phyloP scores from a whole-genome alignment of 75 land plant species.

The Sequoiadendron giganteum region DNA sequence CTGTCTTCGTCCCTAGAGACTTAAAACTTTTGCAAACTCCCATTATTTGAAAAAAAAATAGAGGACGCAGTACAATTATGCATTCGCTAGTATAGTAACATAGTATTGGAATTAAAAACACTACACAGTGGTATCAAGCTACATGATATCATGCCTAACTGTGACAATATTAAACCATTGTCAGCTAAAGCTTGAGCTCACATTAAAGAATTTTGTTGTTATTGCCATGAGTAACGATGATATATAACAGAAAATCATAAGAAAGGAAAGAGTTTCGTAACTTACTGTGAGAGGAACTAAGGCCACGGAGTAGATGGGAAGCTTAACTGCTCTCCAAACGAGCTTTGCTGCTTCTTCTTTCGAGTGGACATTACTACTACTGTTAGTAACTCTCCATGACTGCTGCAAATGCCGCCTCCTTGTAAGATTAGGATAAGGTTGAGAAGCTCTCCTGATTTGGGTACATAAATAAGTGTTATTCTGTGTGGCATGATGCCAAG shows the following conservation, averaged over 20 bases:
- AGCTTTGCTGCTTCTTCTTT: constrained; percentile 24
- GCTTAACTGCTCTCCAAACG: constrained; percentile 85
- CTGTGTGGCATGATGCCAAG: background rate
- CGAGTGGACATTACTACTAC: background rate
- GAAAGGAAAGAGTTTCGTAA: background rate
- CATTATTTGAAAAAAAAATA: too few species aligned
- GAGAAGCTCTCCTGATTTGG: background rate
- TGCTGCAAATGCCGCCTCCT: background rate
- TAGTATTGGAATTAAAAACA: too few species aligned
- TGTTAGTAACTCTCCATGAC: background rate
- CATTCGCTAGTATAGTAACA: too few species aligned
- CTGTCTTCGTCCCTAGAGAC: too few species aligned
- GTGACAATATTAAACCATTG: too few species aligned
- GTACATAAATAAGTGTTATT: background rate
- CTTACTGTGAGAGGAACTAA: constrained; percentile 80
- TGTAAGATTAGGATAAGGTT: background rate
- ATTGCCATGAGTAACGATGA: background rate
- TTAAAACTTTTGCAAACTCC: too few species aligned
- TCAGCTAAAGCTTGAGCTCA: too few species aligned
- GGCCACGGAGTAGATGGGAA: constrained; percentile 88
- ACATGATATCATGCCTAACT: too few species aligned
- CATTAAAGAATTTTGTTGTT: too few species aligned
- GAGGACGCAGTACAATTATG: too few species aligned
- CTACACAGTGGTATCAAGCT: too few species aligned
- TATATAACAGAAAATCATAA: background rate